Percentiles rank a stretch among this genome's conserved stretches.
Conservation (phyloP, 2,329 filamentous ascomycete genomes). For the Rugonectria rugulosa region DNA sequence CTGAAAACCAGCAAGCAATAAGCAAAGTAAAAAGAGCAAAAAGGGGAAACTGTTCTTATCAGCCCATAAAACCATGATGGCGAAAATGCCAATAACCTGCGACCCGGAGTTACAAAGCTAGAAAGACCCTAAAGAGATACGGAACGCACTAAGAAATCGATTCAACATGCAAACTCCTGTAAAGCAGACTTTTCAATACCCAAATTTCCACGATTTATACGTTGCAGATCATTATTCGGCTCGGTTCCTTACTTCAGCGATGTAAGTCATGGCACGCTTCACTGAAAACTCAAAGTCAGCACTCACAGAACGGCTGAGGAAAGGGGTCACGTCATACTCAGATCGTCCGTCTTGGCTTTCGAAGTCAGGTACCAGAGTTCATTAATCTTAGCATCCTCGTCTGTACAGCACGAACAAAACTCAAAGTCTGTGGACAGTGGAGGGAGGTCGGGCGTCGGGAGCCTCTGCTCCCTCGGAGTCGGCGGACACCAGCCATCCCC, state of each 20-base stretch:
- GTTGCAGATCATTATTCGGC: neutral
- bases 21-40: too few species aligned
- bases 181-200: too few species aligned
- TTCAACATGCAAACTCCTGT: too few species aligned
- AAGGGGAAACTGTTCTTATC: too few species aligned
- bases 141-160: too few species aligned
- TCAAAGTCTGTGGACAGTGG: conserved; percentile 34
- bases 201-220: neutral
- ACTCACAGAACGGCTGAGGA: neutral
- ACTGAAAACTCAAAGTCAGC: conserved; percentile 26
- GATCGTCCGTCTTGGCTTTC: conserved; percentile 34
- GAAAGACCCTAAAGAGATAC: too few species aligned
- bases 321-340: conserved; percentile 26
- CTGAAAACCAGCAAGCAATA: too few species aligned
- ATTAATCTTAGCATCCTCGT: conserved; percentile 29
- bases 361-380: conserved; percentile 32
- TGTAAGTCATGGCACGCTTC: conserved; percentile 30
- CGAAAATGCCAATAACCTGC: too few species aligned
- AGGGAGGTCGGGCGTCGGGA: conserved; percentile 34
- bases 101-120: too few species aligned
- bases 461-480: conserved; percentile 26
- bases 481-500: conserved; percentile 21
- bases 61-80: too few species aligned
- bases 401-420: conserved; percentile 30
- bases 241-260: conserved; percentile 13